Conservation (phyloP, 2,329 filamentous ascomycete species). For the Conoideocrella luteorostrata region DNA sequence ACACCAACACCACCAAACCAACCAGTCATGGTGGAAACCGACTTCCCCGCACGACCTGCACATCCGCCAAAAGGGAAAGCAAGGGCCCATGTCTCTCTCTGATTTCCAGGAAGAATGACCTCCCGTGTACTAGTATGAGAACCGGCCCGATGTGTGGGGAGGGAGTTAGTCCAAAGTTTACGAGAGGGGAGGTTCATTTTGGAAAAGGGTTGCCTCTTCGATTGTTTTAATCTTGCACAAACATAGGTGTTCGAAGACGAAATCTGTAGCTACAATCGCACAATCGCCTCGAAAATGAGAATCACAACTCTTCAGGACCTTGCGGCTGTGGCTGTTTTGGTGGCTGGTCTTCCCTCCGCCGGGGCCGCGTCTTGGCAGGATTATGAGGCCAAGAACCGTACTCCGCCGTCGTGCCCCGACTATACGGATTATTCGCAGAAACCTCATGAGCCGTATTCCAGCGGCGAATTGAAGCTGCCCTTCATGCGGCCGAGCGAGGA, state of each 20-base stretch:
- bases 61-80: too few relatives aligned
- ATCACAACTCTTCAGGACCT: not conserved
- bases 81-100: not conserved
- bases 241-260: too few relatives aligned
- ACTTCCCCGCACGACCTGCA: conserved; percentile 21
- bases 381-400: conserved; percentile 9
- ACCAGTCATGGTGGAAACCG: conserved; percentile 24
- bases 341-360: not conserved
- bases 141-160: too few relatives aligned
- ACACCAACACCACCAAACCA: too few relatives aligned
- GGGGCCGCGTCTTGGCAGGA: not conserved
- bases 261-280: not conserved
- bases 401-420: conserved; percentile 17
- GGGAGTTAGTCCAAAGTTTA: too few relatives aligned
- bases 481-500: conserved; percentile 20
- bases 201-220: too few relatives aligned
- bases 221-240: too few relatives aligned
- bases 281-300: conserved; percentile 1
- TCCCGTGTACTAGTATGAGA: too few relatives aligned
- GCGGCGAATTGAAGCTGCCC: conserved; percentile 16
- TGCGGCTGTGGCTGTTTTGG: not conserved
- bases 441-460: conserved; percentile 17
- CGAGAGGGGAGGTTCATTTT: too few relatives aligned
- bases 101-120: too few relatives aligned
- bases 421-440: conserved; percentile 16